phyloP scores from a whole-genome alignment of 2,329 filamentous ascomycete species.

The Epichloe bromicola region DNA sequence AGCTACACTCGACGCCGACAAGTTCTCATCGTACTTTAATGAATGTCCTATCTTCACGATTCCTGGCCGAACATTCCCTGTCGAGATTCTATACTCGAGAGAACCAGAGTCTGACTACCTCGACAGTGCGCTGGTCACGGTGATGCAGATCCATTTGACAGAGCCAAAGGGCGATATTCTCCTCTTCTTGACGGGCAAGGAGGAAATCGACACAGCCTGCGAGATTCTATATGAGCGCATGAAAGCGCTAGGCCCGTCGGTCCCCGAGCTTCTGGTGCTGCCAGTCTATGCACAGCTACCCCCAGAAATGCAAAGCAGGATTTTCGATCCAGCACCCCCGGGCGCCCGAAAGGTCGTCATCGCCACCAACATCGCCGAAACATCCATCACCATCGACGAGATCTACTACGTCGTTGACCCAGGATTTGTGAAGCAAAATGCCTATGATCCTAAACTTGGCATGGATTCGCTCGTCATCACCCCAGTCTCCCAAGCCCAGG shows the following conservation, averaged over 20 bases:
- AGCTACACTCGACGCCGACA: constrained; percentile 90
- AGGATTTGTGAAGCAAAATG: constrained; percentile 95
- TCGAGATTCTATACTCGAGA: constrained; percentile 88
- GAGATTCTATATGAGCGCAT: constrained; percentile 90
- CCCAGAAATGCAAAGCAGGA: constrained; percentile 82
- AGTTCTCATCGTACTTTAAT: constrained; percentile 94
- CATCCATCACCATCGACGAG: constrained; percentile 92
- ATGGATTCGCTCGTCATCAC: constrained; percentile 96
- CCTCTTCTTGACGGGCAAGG: constrained; percentile 92
- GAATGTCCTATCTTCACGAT: constrained; percentile 94
- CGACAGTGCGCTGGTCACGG: constrained; percentile 84
- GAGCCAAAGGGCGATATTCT: constrained; percentile 89
- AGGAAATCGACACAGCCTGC: constrained; percentile 92
- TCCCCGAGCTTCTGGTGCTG: constrained; percentile 83
- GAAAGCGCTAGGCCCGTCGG: constrained; percentile 82
- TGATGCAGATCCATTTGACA: constrained; percentile 95
- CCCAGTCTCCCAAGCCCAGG: constrained; percentile 92
- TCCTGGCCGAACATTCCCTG: constrained; percentile 85
- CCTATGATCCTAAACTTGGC: constrained; percentile 90
- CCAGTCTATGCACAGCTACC: constrained; percentile 95
- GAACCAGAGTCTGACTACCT: constrained; percentile 95
- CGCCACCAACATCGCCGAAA: constrained; percentile 96
- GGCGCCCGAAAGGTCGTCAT: constrained; percentile 90
- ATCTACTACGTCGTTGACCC: constrained; percentile 97
- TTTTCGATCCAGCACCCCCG: constrained; percentile 86